A percentile compares a stretch with the other conserved stretches of the same genome.
phyloP scores from a whole-genome alignment of 1,284 basidiomycete genomes.

The Schizophyllum commune region DNA sequence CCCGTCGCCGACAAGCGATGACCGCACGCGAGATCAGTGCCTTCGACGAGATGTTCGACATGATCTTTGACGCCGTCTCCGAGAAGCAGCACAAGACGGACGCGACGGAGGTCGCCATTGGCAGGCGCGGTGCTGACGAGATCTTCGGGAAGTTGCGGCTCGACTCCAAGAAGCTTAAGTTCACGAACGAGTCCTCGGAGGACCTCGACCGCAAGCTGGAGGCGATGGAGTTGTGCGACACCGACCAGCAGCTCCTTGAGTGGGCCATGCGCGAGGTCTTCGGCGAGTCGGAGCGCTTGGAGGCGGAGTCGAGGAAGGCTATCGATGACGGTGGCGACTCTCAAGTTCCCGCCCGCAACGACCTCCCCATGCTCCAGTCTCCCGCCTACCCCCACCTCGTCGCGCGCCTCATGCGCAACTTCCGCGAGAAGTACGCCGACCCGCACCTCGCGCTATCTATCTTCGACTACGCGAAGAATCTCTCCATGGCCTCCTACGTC shows the following conservation, averaged over 20 bases:
- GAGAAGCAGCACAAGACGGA: constrained; percentile 20
- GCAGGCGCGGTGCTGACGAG: constrained; percentile 27
- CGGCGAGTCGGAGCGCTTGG: constrained; percentile 41
- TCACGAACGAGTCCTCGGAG: constrained; percentile 45
- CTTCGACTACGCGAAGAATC: constrained; percentile 68
- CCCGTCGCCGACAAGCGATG: constrained; percentile 44
- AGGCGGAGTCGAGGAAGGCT: constrained; percentile 36
- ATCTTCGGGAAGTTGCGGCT: constrained; percentile 42
- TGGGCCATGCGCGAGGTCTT: constrained; percentile 76
- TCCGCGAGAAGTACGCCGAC: constrained; percentile 69
- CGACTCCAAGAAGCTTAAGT: constrained; percentile 39
- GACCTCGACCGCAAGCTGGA: constrained; percentile 72
- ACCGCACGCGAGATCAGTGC: constrained; percentile 57
- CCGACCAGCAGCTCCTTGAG: constrained; percentile 65
- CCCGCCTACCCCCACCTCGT: constrained; percentile 70
- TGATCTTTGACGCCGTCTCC: constrained; percentile 55
- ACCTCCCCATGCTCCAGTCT: constrained; percentile 38
- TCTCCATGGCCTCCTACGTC: constrained; percentile 73
- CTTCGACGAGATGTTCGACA: constrained; percentile 66
- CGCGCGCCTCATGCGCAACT: constrained; percentile 64
- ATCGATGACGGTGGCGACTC: constrained; percentile 20
- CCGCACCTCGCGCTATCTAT: constrained; percentile 80
- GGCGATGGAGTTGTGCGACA: constrained; percentile 62
- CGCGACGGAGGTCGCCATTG: constrained; percentile 14
- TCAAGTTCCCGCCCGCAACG: constrained; percentile 12